Conservation (phyloP, 768 basidiomycete genomes). For the Hericium alpestre region DNA sequence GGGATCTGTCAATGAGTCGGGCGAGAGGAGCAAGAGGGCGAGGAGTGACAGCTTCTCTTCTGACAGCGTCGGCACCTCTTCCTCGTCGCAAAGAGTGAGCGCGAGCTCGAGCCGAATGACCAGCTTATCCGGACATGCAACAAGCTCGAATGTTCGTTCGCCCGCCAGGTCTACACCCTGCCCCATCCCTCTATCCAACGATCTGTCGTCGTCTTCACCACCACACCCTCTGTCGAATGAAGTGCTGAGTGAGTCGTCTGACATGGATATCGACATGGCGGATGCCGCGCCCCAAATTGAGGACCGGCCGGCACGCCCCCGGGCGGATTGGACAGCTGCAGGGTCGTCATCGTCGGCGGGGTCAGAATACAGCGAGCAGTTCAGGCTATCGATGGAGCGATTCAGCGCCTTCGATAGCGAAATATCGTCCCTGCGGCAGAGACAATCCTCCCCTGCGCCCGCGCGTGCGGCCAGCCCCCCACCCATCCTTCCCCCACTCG, state of each 20-base stretch:
- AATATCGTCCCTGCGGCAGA: constrained; percentile 11
- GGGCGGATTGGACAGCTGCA: not conserved
- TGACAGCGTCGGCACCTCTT: constrained; percentile 3
- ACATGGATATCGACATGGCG: not conserved
- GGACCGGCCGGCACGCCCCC: too few relatives aligned
- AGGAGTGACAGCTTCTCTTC: constrained; percentile 10
- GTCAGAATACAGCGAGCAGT: constrained; percentile 11
- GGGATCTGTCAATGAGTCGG: constrained; percentile 7
- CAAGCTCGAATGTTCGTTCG: not conserved
- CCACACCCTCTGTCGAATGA: not conserved
- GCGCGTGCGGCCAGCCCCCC: constrained; percentile 3
- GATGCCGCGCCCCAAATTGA: not conserved
- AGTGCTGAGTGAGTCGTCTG: not conserved
- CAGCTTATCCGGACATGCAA: not conserved
- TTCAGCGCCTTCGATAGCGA: constrained; percentile 15
- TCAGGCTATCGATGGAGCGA: constrained; percentile 13
- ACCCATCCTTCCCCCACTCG: constrained; percentile 10
- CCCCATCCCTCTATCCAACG: not conserved
- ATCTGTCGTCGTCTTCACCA: not conserved
- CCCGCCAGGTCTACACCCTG: not conserved
- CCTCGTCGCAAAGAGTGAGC: constrained; percentile 1
- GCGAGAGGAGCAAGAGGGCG: constrained; percentile 12
- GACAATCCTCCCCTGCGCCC: constrained; percentile 6
- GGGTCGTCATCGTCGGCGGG: not conserved
- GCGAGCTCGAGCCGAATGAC: not conserved